A percentile compares a stretch with the other conserved stretches of the same genome.
These are phyloP conservation scores for Lactarius deliciosus DNA, from an alignment of 768 basidiomycete species.

Conservation along the genomic window DNA sequence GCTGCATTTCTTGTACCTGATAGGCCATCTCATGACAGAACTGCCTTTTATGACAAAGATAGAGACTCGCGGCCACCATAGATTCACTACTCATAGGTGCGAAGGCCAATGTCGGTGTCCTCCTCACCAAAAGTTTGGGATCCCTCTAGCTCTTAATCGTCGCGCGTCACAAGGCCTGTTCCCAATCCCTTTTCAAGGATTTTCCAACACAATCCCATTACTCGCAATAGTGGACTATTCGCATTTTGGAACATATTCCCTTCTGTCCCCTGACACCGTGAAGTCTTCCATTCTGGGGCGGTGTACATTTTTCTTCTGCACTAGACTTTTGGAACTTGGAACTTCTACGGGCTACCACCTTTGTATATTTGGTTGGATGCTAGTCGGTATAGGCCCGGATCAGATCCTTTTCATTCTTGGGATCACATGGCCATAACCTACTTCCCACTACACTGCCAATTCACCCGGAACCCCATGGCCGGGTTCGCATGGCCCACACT, in stretches of 20 bases:
- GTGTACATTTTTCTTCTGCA: neutral
- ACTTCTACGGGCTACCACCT: neutral
- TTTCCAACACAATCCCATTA: neutral
- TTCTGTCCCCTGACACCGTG: neutral
- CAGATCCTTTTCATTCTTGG: neutral
- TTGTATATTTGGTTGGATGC: neutral
- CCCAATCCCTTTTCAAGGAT: neutral
- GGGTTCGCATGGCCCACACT: too few species aligned
- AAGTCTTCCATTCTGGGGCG: neutral
- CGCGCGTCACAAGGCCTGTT: neutral
- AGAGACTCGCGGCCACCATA: conserved; percentile 26
- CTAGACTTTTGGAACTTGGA: neutral
- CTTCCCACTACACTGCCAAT: too few species aligned
- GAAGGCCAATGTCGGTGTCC: neutral
- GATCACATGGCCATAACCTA: neutral
- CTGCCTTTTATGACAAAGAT: conserved; percentile 1
- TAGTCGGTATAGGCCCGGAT: neutral
- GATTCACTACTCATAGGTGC: conserved; percentile 1
- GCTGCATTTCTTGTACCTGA: neutral
- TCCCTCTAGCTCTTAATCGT: neutral
- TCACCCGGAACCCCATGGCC: too few species aligned
- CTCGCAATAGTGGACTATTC: neutral
- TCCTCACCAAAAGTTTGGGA: neutral
- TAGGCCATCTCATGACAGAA: neutral
- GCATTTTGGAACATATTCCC: neutral